A percentile compares a stretch with the other conserved stretches of the same genome.
Evolutionary conservation across 2,329 filamentous ascomycete genomes (phyloP).

Genomic region (Aspergillus pseudoviridinutans): DNA sequence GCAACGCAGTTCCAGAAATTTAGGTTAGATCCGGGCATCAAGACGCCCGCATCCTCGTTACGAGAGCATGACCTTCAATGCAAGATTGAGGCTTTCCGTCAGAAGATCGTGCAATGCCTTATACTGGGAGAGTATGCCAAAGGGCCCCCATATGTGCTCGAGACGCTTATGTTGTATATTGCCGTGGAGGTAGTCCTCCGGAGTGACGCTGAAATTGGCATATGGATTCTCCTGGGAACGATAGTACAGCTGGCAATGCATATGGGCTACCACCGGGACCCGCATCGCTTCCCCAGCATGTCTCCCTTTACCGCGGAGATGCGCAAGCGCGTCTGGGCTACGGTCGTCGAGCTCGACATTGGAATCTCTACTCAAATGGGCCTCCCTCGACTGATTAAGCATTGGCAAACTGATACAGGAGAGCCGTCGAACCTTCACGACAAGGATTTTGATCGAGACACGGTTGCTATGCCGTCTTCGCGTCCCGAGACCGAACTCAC

Average conservation of each 20-base stretch:
- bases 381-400: conserved; percentile 56
- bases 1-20: conserved; percentile 5
- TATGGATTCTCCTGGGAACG: conserved; percentile 3
- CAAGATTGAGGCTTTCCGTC: neutral
- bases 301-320: conserved; percentile 54
- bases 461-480: conserved; percentile 46
- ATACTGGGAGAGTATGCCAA: neutral
- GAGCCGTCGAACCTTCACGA: conserved; percentile 57
- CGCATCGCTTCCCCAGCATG: conserved; percentile 48
- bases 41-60: neutral
- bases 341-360: conserved; percentile 51
- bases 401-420: conserved; percentile 54
- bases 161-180: conserved; percentile 10
- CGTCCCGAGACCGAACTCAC: conserved; percentile 46
- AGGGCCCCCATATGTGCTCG: conserved; percentile 32
- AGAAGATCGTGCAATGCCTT: neutral
- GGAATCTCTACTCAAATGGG: conserved; percentile 60
- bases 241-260: conserved; percentile 55
- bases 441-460: conserved; percentile 53
- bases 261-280: conserved; percentile 59
- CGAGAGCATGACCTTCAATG: neutral
- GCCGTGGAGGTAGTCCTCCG: neutral
- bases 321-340: conserved; percentile 36
- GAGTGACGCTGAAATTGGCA: neutral
- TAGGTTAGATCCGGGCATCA: neutral